phyloP scores from a whole-genome alignment of 2,329 filamentous ascomycete species.

The Botryotinia convoluta region DNA sequence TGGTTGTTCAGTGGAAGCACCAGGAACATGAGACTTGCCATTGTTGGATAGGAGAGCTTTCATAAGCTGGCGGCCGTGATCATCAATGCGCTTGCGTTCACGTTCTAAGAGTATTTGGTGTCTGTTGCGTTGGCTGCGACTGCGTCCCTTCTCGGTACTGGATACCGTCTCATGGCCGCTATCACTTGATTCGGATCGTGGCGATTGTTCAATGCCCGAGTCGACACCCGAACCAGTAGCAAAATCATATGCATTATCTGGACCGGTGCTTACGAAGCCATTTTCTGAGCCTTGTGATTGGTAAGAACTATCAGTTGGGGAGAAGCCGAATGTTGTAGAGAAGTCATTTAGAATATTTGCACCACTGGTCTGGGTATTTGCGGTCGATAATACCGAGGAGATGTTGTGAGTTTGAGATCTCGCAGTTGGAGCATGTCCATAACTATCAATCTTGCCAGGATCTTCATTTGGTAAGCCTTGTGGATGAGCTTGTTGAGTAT shows the following conservation, averaged over 20 bases:
- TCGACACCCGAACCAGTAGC: not conserved
- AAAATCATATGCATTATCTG: not conserved
- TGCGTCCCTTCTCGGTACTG: not conserved
- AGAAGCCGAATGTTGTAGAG: not conserved
- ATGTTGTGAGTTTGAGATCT: not conserved
- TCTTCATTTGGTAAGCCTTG: not conserved
- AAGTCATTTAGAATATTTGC: not conserved
- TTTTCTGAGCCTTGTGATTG: not conserved
- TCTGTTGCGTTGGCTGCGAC: not conserved
- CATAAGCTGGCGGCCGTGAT: not conserved
- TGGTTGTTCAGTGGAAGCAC: not conserved
- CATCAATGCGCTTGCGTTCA: not conserved
- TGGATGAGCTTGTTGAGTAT: constrained; percentile 13
- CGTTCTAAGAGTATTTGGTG: not conserved
- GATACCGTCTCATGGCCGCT: not conserved
- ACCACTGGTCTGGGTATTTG: not conserved
- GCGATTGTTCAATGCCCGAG: not conserved
- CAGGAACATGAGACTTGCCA: not conserved
- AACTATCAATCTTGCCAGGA: constrained; percentile 7
- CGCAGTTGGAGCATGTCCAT: not conserved
- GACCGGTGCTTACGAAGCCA: not conserved
- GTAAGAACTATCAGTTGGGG: constrained; percentile 1
- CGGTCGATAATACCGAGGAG: not conserved
- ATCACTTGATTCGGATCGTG: not conserved
- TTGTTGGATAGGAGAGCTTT: not conserved